Percentiles rank a stretch among this genome's conserved stretches.
These are phyloP conservation scores for Hydnomerulius pinastri DNA, from an alignment of 768 basidiomycete genomes.

Conservation along the genomic window DNA sequence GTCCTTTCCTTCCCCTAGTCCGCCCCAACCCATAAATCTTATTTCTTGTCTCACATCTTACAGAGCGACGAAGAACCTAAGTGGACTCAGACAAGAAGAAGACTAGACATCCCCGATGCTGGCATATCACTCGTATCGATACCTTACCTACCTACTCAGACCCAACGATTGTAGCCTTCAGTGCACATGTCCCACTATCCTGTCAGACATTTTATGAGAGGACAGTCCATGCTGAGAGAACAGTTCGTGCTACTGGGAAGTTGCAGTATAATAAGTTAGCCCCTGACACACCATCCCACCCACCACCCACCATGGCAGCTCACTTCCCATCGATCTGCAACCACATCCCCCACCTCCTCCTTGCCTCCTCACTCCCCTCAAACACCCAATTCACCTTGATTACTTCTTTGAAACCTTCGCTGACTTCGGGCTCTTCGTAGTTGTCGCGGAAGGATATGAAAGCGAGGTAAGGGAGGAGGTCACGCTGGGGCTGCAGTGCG, in stretches of 20 bases:
- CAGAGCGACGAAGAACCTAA: constrained; percentile 41
- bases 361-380: constrained; percentile 72
- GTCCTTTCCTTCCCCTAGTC: constrained; percentile 22
- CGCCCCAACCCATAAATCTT: no score
- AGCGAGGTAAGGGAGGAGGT: constrained; percentile 58
- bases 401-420: constrained; percentile 80
- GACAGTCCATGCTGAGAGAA: no score
- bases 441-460: constrained; percentile 57
- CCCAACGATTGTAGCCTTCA: no score
- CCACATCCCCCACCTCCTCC: constrained; percentile 80
- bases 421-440: constrained; percentile 63
- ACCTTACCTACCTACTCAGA: no score
- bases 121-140: not conserved
- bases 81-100: constrained; percentile 38
- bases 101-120: constrained; percentile 15
- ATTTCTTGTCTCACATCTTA: constrained; percentile 7
- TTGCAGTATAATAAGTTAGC: not conserved
- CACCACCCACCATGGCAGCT: constrained; percentile 9
- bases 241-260: no score
- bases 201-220: not conserved
- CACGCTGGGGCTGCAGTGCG: constrained; percentile 46
- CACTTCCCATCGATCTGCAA: constrained; percentile 75
- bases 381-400: constrained; percentile 80
- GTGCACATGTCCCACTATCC: not conserved
- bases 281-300: constrained; percentile 6